These are phyloP conservation scores for Cyberlindnera euphorbiae DNA, from an alignment of 805 yeast species.

Conservation along the genomic window DNA sequence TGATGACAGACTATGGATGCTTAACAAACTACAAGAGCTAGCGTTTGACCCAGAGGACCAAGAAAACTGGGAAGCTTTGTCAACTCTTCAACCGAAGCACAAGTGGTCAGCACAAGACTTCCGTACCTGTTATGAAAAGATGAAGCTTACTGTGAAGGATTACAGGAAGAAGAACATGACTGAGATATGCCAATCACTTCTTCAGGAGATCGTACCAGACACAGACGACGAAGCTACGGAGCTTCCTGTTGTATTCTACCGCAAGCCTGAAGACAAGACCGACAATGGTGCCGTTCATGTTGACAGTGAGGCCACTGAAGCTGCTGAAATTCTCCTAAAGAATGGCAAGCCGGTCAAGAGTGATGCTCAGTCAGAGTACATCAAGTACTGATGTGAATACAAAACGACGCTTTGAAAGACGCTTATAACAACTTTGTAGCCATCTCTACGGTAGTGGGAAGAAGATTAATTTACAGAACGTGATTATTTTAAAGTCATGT, in stretches of 20 bases:
- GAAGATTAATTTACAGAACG: constrained; percentile 17
- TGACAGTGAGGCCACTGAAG: constrained; percentile 16
- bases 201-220: constrained; percentile 22
- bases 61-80: constrained; percentile 53
- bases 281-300: constrained; percentile 9
- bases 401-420: too few relatives aligned
- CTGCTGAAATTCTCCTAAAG: too few relatives aligned
- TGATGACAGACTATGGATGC: constrained; percentile 47
- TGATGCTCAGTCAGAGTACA: neutral
- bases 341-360: too few relatives aligned
- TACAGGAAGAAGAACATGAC: constrained; percentile 34
- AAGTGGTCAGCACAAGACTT: constrained; percentile 61
- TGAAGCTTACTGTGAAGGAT: constrained; percentile 49
- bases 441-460: too few relatives aligned
- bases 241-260: constrained; percentile 20
- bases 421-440: too few relatives aligned
- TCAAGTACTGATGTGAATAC: neutral
- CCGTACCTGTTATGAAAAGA: constrained; percentile 53
- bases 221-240: constrained; percentile 13
- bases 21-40: constrained; percentile 41
- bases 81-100: constrained; percentile 38
- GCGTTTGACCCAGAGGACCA: constrained; percentile 37
- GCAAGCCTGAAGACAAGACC: neutral
- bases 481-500: constrained; percentile 12
- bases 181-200: constrained; percentile 29